A percentile compares a stretch with the other conserved stretches of the same genome.
Conservation (phyloP, 495 filamentous ascomycete species). For the Cairneyella variabilis region DNA sequence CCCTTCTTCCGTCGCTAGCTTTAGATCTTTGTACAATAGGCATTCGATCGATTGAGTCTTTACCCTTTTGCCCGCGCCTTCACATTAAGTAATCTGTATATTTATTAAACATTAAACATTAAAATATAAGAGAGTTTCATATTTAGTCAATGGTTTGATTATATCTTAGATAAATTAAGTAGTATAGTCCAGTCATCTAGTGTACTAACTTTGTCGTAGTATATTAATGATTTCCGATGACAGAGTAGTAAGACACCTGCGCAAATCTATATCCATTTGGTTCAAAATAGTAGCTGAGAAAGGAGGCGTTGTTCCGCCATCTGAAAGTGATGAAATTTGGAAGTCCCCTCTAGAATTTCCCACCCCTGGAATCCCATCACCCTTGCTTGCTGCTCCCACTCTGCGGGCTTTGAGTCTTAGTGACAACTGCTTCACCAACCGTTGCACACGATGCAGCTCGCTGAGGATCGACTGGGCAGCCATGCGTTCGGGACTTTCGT, state of each 20-base stretch:
- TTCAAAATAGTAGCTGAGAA: neutral
- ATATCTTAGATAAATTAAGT: too few species aligned
- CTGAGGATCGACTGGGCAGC: constrained; percentile 34
- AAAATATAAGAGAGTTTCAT: too few species aligned
- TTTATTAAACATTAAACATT: too few species aligned
- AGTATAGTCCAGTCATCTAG: too few species aligned
- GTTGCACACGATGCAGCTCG: constrained; percentile 38
- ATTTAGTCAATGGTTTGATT: too few species aligned
- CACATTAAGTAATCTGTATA: too few species aligned
- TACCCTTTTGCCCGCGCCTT: too few species aligned
- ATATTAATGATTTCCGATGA: neutral
- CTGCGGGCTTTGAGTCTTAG: neutral
- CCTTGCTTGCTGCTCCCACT: neutral
- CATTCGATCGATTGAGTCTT: too few species aligned
- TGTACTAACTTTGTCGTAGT: neutral
- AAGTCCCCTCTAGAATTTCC: neutral
- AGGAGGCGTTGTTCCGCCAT: neutral
- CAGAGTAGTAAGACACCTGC: neutral
- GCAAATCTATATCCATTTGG: neutral
- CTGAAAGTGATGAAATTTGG: neutral
- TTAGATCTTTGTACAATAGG: too few species aligned
- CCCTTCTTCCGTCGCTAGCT: too few species aligned
- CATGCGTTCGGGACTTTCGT: constrained; percentile 27
- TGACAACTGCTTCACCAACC: constrained; percentile 27
- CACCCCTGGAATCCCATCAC: neutral